Percentiles rank a stretch among this genome's conserved stretches.
phyloP scores from a whole-genome alignment of 2,329 filamentous ascomycete genomes.

The Claviceps sp. region DNA sequence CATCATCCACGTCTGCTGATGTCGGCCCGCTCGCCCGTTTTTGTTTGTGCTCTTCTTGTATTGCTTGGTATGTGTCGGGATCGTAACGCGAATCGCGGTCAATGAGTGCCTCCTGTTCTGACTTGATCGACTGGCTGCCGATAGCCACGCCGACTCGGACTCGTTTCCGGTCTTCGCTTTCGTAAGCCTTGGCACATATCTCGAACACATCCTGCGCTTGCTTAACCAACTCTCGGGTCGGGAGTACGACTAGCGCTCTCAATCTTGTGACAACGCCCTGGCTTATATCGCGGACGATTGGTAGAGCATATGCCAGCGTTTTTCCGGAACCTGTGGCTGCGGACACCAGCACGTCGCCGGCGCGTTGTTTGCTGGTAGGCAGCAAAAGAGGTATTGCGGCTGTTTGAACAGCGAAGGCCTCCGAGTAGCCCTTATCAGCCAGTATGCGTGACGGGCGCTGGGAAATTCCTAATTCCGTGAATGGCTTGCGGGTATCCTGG shows the following conservation, averaged over 20 bases:
- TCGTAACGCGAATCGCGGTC: slow-evolving; percentile 46
- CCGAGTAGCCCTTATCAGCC: slow-evolving; percentile 37
- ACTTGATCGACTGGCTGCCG: slow-evolving; percentile 62
- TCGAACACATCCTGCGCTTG: slow-evolving; percentile 74
- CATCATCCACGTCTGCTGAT: slow-evolving; percentile 8
- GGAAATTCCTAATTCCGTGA: slow-evolving; percentile 50
- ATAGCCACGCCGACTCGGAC: slow-evolving; percentile 72
- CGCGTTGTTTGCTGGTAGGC: slow-evolving; percentile 43
- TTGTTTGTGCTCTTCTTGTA: slow-evolving; percentile 13
- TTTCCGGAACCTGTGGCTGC: slow-evolving; percentile 94
- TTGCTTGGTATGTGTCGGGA: slow-evolving; percentile 34
- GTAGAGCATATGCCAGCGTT: slow-evolving; percentile 80
- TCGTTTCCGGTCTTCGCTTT: slow-evolving; percentile 43
- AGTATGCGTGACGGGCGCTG: slow-evolving; percentile 48
- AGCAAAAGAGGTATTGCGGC: slow-evolving; percentile 64
- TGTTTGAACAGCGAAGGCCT: slow-evolving; percentile 31
- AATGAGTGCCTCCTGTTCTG: slow-evolving; percentile 40
- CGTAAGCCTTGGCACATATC: slow-evolving; percentile 51
- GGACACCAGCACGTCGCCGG: slow-evolving; percentile 76
- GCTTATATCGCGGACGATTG: slow-evolving; percentile 66
- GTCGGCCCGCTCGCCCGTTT: slow-evolving; percentile 4
- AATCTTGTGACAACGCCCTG: slow-evolving; percentile 51
- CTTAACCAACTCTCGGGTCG: slow-evolving; percentile 78
- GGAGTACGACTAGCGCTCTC: slow-evolving; percentile 72
- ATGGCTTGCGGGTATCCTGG: slow-evolving; percentile 44